Evolutionary conservation across 257 asterid species (phyloP), one percentile per base, ranked within the genome.

Genomic region (Gentiana dahurica): DNA sequence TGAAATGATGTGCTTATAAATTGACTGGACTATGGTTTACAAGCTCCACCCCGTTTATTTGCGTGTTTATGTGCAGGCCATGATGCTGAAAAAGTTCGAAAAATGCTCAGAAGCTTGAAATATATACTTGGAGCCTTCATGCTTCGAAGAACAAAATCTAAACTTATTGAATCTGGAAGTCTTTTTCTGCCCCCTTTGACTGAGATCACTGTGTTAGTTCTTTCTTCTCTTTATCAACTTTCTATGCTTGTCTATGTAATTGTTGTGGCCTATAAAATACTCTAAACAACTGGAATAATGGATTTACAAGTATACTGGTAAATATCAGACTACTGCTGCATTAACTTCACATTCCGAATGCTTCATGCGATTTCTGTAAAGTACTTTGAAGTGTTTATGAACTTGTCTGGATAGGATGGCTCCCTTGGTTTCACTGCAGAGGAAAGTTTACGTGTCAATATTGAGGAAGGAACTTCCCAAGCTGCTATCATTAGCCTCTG

Each of bases 121-220:
- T 79, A 77, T 61, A 76, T 85, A 63, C 79, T 91, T 38, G 98
- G 92, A 49, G 89, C 85, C 63, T 83, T 91, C 78, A 87, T 87
- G 98, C 94, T 91, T 67, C 90, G 98, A 64, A 78, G 98, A 78
- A 91, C 98, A 54, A 91, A 91, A 73, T 70, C 81, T 34, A 80
- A 78, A 78, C 96, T 91, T 54, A 70, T 80, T 48, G 84, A 81
- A 64, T 76, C 87, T 63, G 96, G 98, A 60, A 66, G 76, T 60
- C 92, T 87, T 68, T 61, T 70, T 53, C 80, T 91, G 58, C 98
- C 98, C 41, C 89, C 95, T 76, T 78, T 91, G 56, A 79, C 95
- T 45, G 95, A 87, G 77, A 82, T 87, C 50, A 84, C 95, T 4
- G 81, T 91, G 98, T 91, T 72, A 76, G 98, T 81, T 74, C 65